phyloP scores from a whole-genome alignment of 2,329 filamentous ascomycete species.

The Corynespora cassiicola region DNA sequence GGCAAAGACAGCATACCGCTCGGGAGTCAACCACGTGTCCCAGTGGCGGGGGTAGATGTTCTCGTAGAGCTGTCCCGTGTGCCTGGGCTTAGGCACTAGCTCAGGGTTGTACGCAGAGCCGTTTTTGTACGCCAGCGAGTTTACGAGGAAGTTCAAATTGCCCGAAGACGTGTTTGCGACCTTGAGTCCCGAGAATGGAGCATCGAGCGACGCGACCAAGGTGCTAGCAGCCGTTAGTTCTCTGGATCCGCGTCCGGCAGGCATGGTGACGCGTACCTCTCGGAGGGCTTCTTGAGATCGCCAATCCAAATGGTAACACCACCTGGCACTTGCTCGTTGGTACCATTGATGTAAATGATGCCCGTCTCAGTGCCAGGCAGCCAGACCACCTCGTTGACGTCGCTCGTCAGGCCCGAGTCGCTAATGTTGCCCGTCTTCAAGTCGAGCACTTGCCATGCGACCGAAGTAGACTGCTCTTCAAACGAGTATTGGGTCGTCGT shows the following conservation, averaged over 20 bases:
- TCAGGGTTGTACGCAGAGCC: constrained; percentile 74
- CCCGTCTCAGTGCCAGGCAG: constrained; percentile 47
- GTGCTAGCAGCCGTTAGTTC: constrained; percentile 23
- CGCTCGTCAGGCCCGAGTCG: constrained; percentile 36
- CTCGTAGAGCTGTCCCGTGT: constrained; percentile 74
- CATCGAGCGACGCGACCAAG: constrained; percentile 50
- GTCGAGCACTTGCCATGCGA: constrained; percentile 53
- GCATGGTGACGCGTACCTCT: constrained; percentile 16
- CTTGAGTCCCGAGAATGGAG: constrained; percentile 57
- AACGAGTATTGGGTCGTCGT: constrained; percentile 82
- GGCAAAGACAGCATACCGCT: constrained; percentile 77
- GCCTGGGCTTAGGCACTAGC: constrained; percentile 63
- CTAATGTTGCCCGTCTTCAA: constrained; percentile 40
- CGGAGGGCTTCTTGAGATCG: constrained; percentile 33
- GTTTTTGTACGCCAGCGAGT: constrained; percentile 69
- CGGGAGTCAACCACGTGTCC: constrained; percentile 75
- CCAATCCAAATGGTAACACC: constrained; percentile 45
- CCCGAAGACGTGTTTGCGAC: constrained; percentile 48
- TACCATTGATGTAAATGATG: constrained; percentile 70
- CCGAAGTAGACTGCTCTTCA: constrained; percentile 69
- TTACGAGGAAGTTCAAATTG: constrained; percentile 55
- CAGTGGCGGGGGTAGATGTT: constrained; percentile 81
- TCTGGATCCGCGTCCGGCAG: not conserved
- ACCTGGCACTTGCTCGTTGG: constrained; percentile 61
- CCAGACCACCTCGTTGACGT: constrained; percentile 42